Evolutionary conservation across 805 yeast genomes (phyloP).

Genomic region (Saccharomycopsis capsularis): DNA sequence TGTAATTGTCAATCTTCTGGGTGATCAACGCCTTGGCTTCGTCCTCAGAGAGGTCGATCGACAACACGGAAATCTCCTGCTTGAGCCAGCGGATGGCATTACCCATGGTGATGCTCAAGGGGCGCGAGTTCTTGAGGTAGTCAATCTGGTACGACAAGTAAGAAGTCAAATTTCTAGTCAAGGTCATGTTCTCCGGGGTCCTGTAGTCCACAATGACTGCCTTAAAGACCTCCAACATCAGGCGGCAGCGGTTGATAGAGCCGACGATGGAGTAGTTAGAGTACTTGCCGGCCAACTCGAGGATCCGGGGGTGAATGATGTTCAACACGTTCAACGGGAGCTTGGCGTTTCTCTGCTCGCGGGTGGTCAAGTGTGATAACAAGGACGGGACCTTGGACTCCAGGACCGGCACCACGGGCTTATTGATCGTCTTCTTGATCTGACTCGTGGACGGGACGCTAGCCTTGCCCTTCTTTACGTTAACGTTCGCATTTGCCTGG

Average conservation of each 20-base stretch:
- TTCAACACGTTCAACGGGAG: conserved; percentile 45
- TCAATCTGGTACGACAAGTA: conserved; percentile 91
- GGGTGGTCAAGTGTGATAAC: conserved; percentile 73
- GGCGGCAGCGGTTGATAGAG: conserved; percentile 74
- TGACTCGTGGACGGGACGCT: conserved; percentile 45
- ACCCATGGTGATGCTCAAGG: conserved; percentile 91
- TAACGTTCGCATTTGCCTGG: conserved; percentile 29
- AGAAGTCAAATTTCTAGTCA: conserved; percentile 81
- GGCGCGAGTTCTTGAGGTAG: conserved; percentile 82
- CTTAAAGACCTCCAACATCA: conserved; percentile 81
- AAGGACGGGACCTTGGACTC: conserved; percentile 52
- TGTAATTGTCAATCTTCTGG: conserved; percentile 69
- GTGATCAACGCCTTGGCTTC: conserved; percentile 61
- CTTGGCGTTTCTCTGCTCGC: conserved; percentile 57
- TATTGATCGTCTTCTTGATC: conserved; percentile 41
- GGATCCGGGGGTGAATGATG: conserved; percentile 80
- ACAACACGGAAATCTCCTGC: conserved; percentile 80
- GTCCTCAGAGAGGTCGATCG: conserved; percentile 61
- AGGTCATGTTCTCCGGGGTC: conserved; percentile 79
- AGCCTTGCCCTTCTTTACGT: conserved; percentile 35
- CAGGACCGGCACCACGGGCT: conserved; percentile 30
- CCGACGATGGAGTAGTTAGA: conserved; percentile 86
- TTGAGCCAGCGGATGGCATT: conserved; percentile 96
- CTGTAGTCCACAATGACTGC: conserved; percentile 69
- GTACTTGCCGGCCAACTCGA: conserved; percentile 69